phyloP scores from a whole-genome alignment of 306 rosid species.

The Citrullus mucosospermus region DNA sequence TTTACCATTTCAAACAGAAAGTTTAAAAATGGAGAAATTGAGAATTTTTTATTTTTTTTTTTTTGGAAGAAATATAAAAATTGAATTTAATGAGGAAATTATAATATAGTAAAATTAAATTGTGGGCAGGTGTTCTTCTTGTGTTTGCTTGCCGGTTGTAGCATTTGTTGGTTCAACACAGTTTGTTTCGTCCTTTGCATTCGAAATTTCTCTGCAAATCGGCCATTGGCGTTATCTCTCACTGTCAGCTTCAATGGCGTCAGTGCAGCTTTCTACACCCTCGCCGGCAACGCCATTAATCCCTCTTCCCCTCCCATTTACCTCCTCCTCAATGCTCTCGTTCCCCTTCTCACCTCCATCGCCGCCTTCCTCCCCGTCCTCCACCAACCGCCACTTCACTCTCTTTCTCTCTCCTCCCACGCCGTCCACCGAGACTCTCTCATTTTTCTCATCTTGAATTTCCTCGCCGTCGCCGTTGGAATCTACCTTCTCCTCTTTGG shows the following conservation, averaged over 20 bases:
- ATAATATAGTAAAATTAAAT: too few species aligned
- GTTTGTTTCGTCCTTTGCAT: conserved; percentile 91
- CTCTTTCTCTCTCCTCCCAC: conserved; percentile 52
- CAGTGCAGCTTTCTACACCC: conserved; percentile 90
- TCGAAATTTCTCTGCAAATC: conserved; percentile 63
- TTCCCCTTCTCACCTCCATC: conserved; percentile 55
- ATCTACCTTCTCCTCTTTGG: conserved; percentile 64
- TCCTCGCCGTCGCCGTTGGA: conserved; percentile 70
- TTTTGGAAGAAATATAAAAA: too few species aligned
- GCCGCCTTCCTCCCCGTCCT: conserved; percentile 64
- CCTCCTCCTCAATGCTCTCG: conserved; percentile 57
- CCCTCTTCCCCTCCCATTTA: conserved; percentile 43
- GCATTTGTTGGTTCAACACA: conserved; percentile 99
- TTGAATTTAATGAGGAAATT: too few species aligned
- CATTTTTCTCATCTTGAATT: conserved; percentile 49
- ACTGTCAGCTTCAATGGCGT: conserved; percentile 93
- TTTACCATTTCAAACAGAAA: too few species aligned
- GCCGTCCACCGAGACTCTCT: conserved; percentile 55
- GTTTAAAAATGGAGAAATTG: too few species aligned
- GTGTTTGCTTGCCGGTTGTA: conserved; percentile 67
- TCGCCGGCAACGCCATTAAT: conserved; percentile 61
- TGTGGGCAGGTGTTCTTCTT: conserved; percentile 53
- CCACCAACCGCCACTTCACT: conserved; percentile 59
- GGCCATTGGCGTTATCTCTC: conserved; percentile 75
- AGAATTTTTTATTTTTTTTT: too few species aligned